Evolutionary conservation across 2,329 filamentous ascomycete genomes (phyloP), one percentile per base, ranked within the genome.

Genomic region (Aureobasidium sp.): DNA sequence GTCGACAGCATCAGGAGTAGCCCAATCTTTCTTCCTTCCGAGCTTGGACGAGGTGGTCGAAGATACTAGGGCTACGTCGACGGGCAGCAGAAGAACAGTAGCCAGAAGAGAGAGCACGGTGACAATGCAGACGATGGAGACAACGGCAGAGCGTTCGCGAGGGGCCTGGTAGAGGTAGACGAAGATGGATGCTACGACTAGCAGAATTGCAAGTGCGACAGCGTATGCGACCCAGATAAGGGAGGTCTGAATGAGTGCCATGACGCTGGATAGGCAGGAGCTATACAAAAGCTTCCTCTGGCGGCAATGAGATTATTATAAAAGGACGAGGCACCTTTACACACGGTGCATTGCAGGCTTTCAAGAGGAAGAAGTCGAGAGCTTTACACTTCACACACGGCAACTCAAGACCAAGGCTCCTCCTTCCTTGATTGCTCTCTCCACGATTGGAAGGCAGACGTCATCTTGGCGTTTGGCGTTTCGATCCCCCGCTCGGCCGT

Each of bases 191-290:
- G 92, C 88, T 62, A 91, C 86, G 66, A 87, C 77, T 57, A 96
- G 83, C 65, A 93, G 85, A 61, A 96, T 77, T 64, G 74, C 86
- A 54, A 97, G 81, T 61, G 90, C 92, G 63, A 93, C 83, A 64
- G 88, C 90, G 74, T 97, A 99, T 59, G 92, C 85, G 65, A 94
- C 86, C 94, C 94, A 99, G 75, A 97, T 97, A 67, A 97, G 82
- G 71, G 89, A 90, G 61, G 88, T 89, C 74, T 95, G 91, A 65
- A 97, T 84, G 72, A 94, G 79, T 54, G 83, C 82, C 84, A 87
- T 87, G 65, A 62, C 66, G 54, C 5, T 8, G 3, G 16, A n/a
- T n/a, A 29, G 53, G 54, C 30, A 48, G 54, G 42, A 47, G 42
- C 42, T 37, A 25, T 36, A 16, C 30, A 15, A 4, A 7, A 39